Evolutionary conservation across 2,329 filamentous ascomycete species (phyloP).

Genomic region (Falciphora oryzae): DNA sequence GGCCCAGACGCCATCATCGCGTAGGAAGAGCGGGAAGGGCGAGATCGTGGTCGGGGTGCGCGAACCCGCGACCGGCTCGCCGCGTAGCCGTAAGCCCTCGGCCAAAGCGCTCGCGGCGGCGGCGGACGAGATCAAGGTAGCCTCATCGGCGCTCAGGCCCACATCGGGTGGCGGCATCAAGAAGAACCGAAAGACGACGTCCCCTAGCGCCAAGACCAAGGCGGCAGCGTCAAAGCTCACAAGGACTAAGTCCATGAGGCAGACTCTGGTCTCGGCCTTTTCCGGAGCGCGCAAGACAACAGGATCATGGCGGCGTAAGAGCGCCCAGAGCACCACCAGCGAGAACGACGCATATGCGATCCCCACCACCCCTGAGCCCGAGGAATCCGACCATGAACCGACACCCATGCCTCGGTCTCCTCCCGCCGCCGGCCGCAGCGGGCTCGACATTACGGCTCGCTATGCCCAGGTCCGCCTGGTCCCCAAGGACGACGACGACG

Average conservation of each 20-base stretch:
- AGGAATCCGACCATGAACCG: not conserved
- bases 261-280: not conserved
- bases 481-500: slow-evolving; percentile 1
- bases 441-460: not conserved
- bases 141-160: not conserved
- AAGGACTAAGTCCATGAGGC: not conserved
- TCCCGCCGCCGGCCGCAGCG: not conserved
- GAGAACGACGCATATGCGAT: not conserved
- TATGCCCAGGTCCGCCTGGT: slow-evolving; percentile 2
- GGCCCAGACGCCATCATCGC: not conserved
- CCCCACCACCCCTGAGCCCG: not conserved
- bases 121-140: not conserved
- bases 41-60: not conserved
- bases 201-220: not conserved
- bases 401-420: not conserved
- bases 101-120: slow-evolving; percentile 2
- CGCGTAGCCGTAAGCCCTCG: slow-evolving; percentile 2
- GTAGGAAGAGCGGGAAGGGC: slow-evolving; percentile 5
- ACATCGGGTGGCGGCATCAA: not conserved
- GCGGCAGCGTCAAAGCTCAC: not conserved
- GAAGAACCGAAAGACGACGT: not conserved
- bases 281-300: not conserved
- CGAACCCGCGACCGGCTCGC: not conserved
- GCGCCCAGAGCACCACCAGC: not conserved
- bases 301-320: not conserved